These are phyloP conservation scores for Chlamydomonas sp. DNA, from an alignment of 139 green algal species.

Conservation along the genomic window DNA sequence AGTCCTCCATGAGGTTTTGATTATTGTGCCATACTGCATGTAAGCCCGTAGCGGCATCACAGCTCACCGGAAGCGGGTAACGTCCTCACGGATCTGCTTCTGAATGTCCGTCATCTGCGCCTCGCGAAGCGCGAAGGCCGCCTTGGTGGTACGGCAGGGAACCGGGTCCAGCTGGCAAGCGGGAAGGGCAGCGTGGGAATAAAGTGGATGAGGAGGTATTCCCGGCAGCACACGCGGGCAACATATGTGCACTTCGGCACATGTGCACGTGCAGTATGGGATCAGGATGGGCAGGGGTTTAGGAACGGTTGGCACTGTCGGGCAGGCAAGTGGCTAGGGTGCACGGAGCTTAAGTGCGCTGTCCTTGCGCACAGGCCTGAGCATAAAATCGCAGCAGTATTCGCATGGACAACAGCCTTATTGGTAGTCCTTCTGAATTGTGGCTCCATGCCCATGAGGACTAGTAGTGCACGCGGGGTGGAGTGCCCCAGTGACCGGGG, in stretches of 20 bases:
- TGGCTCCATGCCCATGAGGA: background rate
- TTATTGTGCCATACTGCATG: too few species aligned
- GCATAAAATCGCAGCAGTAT: too few species aligned
- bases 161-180: slow-evolving; percentile 60
- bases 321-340: background rate
- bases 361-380: too few species aligned
- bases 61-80: slow-evolving; percentile 60
- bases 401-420: too few species aligned
- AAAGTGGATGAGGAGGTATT: too few species aligned
- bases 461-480: background rate
- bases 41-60: too few species aligned
- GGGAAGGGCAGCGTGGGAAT: too few species aligned
- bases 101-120: slow-evolving; percentile 95
- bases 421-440: background rate
- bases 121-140: slow-evolving; percentile 80
- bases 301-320: background rate
- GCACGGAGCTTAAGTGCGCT: background rate
- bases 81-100: slow-evolving; percentile 88
- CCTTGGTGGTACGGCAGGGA: slow-evolving; percentile 76
- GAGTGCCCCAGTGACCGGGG: background rate
- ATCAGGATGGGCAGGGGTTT: too few species aligned
- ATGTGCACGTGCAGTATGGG: too few species aligned
- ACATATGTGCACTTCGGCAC: too few species aligned
- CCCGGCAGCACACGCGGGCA: too few species aligned
- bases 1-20: too few species aligned